A percentile compares a stretch with the other conserved stretches of the same genome.
Conservation (phyloP, 2,329 filamentous ascomycete genomes). For the Fusarium bulbicola region DNA sequence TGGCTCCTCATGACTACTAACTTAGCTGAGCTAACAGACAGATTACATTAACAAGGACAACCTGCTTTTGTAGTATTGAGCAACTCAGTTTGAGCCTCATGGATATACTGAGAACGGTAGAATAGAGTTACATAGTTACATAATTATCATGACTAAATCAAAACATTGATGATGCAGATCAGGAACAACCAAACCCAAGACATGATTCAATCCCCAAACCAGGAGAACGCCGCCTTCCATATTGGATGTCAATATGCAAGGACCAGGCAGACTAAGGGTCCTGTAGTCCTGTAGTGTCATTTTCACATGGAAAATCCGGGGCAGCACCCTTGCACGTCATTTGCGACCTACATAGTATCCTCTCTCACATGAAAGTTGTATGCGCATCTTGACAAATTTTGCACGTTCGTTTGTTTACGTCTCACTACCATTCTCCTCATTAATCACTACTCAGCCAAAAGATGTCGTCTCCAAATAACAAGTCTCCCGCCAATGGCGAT, state of each 20-base stretch:
- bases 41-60: neutral
- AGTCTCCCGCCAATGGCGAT: conserved; percentile 38
- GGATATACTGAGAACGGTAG: neutral
- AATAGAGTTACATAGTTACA: neutral
- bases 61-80: neutral
- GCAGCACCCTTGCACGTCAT: conserved; percentile 44
- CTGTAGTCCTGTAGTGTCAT: conserved; percentile 27
- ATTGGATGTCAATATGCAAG: conserved; percentile 31
- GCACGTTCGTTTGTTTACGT: neutral
- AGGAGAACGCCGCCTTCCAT: conserved; percentile 18
- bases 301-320: conserved; percentile 46
- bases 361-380: conserved; percentile 18
- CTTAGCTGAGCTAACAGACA: neutral
- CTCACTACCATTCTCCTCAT: neutral
- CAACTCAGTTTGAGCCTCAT: neutral
- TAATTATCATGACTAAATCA: neutral
- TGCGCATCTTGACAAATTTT: neutral
- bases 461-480: conserved; percentile 46
- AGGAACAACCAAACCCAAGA: conserved; percentile 9
- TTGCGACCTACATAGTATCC: conserved; percentile 25
- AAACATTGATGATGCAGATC: neutral
- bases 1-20: neutral
- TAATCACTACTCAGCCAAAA: neutral
- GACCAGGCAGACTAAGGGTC: conserved; percentile 34
- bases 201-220: neutral